A percentile compares a stretch with the other conserved stretches of the same genome.
These are phyloP conservation scores for Plasmodium billcollinsi DNA, from an alignment of 169 alveolate species.

Conservation along the genomic window DNA sequence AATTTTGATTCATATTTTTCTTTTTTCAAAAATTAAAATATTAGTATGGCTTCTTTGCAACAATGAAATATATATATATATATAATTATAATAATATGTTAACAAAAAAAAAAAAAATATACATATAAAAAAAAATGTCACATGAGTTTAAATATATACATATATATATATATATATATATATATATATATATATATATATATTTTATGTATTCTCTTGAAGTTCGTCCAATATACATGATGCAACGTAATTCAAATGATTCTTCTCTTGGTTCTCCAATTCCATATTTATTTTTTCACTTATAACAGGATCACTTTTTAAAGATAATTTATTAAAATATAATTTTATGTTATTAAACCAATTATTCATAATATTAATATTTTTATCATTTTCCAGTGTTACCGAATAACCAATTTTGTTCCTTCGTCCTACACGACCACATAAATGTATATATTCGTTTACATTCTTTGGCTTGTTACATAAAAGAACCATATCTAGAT, in stretches of 20 bases:
- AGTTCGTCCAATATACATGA: slow-evolving; percentile 55
- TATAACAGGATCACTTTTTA: slow-evolving; percentile 1
- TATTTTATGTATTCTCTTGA: background rate
- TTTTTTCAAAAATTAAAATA: no score
- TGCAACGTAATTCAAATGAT: slow-evolving; percentile 31
- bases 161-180: background rate
- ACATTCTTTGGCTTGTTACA: slow-evolving; percentile 70
- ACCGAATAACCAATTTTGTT: slow-evolving; percentile 48
- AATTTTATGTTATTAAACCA: slow-evolving; percentile 50
- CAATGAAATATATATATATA: no score
- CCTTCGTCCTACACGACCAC: slow-evolving; percentile 75
- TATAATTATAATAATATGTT: no score
- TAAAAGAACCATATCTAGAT: slow-evolving; percentile 55
- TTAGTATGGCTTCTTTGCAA: no score
- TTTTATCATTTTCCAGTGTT: slow-evolving; percentile 60
- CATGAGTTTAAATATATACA: background rate
- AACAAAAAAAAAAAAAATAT: no score
- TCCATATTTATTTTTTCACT: background rate
- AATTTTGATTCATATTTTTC: no score
- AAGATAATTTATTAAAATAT: slow-evolving; percentile 35
- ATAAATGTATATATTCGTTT: slow-evolving; percentile 68
- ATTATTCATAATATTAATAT: slow-evolving; percentile 44
- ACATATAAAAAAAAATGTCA: no score
- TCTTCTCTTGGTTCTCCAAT: slow-evolving; percentile 4
- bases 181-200: no score